Conservation (phyloP, 2,329 filamentous ascomycete genomes). For the Colletotrichum sp. region DNA sequence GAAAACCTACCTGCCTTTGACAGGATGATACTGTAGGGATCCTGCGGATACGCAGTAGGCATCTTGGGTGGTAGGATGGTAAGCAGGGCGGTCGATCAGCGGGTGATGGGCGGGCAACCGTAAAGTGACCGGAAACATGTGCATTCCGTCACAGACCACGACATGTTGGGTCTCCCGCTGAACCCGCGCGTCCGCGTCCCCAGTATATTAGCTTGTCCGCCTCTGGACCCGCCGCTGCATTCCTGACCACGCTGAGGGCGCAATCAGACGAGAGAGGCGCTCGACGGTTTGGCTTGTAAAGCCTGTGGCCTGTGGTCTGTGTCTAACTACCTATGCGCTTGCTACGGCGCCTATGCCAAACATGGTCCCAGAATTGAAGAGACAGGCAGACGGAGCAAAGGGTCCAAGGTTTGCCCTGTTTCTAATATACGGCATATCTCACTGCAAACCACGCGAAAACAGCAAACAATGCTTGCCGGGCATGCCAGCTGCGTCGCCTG, state of each 20-base stretch:
- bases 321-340: background rate
- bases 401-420: background rate
- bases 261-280: background rate
- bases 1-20: background rate
- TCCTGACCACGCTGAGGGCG: background rate
- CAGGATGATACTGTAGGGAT: background rate
- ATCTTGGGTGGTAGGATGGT: background rate
- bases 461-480: background rate
- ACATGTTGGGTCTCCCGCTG: background rate
- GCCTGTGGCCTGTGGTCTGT: background rate
- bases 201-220: background rate
- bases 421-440: background rate
- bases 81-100: background rate
- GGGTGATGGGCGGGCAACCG: background rate
- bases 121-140: slow-evolving; percentile 3
- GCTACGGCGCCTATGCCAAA: background rate
- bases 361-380: background rate
- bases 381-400: background rate
- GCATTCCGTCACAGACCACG: background rate
- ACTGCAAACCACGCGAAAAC: background rate
- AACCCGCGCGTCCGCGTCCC: background rate
- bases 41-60: background rate
- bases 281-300: background rate
- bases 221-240: background rate
- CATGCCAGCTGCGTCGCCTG: background rate